Percentiles rank a stretch among this genome's conserved stretches.
Evolutionary conservation across 2,329 filamentous ascomycete genomes (phyloP).

Genomic region (Aspergillus transmontanensis): DNA sequence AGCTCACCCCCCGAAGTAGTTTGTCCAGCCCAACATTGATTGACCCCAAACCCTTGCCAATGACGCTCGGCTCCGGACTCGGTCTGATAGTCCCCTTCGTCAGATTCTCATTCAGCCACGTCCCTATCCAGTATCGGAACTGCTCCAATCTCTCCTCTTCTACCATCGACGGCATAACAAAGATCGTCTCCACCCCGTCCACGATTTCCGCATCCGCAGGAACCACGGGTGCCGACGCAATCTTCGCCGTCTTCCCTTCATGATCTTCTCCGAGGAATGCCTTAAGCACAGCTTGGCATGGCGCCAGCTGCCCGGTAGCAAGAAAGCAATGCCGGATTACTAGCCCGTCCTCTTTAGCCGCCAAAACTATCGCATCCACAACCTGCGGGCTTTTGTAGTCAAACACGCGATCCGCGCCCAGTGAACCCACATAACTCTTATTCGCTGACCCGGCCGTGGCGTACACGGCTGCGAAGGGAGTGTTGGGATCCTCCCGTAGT

Average conservation of each 20-base stretch:
- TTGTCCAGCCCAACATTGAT: slow-evolving; percentile 44
- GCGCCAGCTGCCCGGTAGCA: slow-evolving; percentile 38
- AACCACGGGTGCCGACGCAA: slow-evolving; percentile 43
- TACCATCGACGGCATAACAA: slow-evolving; percentile 39
- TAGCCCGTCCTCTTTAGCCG: slow-evolving; percentile 41
- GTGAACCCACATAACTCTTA: slow-evolving; percentile 31
- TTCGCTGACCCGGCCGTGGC: slow-evolving; percentile 43
- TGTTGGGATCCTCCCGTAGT: slow-evolving; percentile 36
- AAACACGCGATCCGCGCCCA: slow-evolving; percentile 44
- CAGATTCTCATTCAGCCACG: slow-evolving; percentile 39
- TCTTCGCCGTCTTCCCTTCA: slow-evolving; percentile 25
- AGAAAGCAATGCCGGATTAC: slow-evolving; percentile 47
- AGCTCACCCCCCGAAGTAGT: slow-evolving; percentile 45
- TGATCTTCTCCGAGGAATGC: slow-evolving; percentile 26
- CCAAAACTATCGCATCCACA: slow-evolving; percentile 36
- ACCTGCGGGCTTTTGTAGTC: slow-evolving; percentile 39
- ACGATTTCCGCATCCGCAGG: slow-evolving; percentile 32
- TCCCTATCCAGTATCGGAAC: slow-evolving; percentile 46
- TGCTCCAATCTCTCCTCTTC: slow-evolving; percentile 40
- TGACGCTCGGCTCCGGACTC: slow-evolving; percentile 42
- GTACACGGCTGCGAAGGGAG: slow-evolving; percentile 45
- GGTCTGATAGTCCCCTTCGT: slow-evolving; percentile 36
- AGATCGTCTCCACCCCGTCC: slow-evolving; percentile 41
- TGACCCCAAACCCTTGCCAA: slow-evolving; percentile 40
- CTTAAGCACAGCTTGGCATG: slow-evolving; percentile 43